Base-by-base conservation (phyloP, 2,329 filamentous ascomycete species). In the Penicillium sp. region DNA sequence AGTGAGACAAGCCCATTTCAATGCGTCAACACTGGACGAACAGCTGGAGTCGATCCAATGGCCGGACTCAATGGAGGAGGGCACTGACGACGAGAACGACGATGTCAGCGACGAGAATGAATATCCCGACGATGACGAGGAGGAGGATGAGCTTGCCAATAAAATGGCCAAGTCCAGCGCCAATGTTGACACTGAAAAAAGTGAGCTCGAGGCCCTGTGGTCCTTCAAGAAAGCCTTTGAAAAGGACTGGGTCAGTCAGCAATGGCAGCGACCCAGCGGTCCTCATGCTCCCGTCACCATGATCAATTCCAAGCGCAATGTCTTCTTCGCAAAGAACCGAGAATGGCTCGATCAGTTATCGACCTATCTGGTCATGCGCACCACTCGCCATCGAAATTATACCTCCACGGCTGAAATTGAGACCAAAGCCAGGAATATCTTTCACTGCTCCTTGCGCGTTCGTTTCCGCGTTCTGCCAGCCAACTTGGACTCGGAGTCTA, bases 321-420 rank as follows among this genome's bases (percentile, higher is more conserved):
- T 76, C 48, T 78, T 72, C 56, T 64, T 78, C 42, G 62, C 67
- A 9, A 55, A 53, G 9, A 60, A 66, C 32, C 34, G 55, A 28
- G 42, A 56, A 43, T 29, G 47, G 7, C 24, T 46, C 7, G 39
- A 55, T 27, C 39, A 39, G 1, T 53, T 64, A 26, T 59, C 65
- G 33, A 75, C 73, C 5, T 73, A 70, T 52, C 70, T 79, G 7
- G 68, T 72, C 4, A 66, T 79, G 27, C 73, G 75, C 27, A 75
- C 74, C 3, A 71, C 65, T 9, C 67, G 75, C 4, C 63, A 69
- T 5, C 52, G 66, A 1, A 58, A 68, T 24, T 72, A 73, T 58
- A 74, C 74, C 11, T 75, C 73, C 0, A 67, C 74, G 0, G 74
- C 69, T 7, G 76, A 78, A 54, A 70, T 79, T 24, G 74, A 77